A percentile compares a stretch with the other conserved stretches of the same genome.
These are phyloP conservation scores for Clarireedia sp. DNA, from an alignment of 2,329 filamentous ascomycete species.

Conservation along the genomic window DNA sequence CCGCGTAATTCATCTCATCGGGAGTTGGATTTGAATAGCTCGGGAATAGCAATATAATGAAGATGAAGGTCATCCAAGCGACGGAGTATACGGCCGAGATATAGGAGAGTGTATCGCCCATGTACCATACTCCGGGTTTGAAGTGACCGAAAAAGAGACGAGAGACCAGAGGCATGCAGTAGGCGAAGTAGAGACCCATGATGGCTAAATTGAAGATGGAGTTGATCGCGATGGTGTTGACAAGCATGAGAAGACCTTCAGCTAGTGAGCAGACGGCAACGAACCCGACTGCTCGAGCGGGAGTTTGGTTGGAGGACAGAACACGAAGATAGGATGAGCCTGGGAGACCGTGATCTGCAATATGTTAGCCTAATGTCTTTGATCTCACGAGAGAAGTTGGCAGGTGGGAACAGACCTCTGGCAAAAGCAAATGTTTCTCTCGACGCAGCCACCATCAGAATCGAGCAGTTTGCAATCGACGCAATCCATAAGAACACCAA, in stretches of 20 bases:
- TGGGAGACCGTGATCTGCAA: conserved; percentile 28
- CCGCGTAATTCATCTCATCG: conserved; percentile 29
- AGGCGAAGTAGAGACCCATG: conserved; percentile 30
- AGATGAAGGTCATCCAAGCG: conserved; percentile 29
- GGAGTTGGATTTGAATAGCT: conserved; percentile 18
- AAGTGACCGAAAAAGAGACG: conserved; percentile 26
- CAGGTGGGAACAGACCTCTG: conserved; percentile 17
- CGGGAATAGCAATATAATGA: conserved; percentile 27
- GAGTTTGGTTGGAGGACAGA: conserved; percentile 25
- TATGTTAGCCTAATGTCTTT: background rate
- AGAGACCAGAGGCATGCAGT: conserved; percentile 28
- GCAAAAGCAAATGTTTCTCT: conserved; percentile 29
- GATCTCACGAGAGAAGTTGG: background rate
- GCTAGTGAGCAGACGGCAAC: conserved; percentile 22
- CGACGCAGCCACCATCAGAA: conserved; percentile 28
- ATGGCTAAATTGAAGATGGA: conserved; percentile 30
- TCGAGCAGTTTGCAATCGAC: conserved; percentile 28
- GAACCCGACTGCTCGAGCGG: conserved; percentile 26
- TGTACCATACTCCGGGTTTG: conserved; percentile 28
- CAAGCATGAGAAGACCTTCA: conserved; percentile 30
- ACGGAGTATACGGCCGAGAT: conserved; percentile 25
- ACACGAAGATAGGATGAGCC: conserved; percentile 25
- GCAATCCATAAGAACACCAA: conserved; percentile 26
- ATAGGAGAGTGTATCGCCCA: conserved; percentile 24
- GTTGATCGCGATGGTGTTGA: conserved; percentile 30